Evolutionary conservation across 148 eudicot genomes (phyloP), one percentile per base, ranked within the genome.

Genomic region (Rhododendron henanense): DNA sequence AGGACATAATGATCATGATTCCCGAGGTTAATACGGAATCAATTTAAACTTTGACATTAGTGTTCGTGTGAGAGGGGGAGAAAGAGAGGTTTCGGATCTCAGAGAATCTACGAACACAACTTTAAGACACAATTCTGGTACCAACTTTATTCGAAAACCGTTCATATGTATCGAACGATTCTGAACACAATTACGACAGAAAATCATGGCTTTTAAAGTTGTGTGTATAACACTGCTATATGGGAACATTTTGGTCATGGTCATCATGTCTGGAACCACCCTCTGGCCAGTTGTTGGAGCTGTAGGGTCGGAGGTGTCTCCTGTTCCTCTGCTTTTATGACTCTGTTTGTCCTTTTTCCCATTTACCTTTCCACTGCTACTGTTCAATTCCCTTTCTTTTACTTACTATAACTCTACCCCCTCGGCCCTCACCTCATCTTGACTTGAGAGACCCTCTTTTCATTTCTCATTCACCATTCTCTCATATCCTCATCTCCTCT

Each of bases 121-220:
- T 15, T 55, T 55, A 55, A 55, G 0, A 55, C 16, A 55, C 61
- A 16, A 55, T 16, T 16, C 0, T 1, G 21, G 1, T 15, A 0
- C 0, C 15, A 53, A 3, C 19, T 53, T 53, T 15, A 0, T 53
- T 53, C 19, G 3, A 4, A 5, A 10, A 14, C 0, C 19, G 13
- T 3, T 16, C 19, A 1, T 15, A 23, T 1, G 59, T 55, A 18
- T 55, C 15, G 0, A 51, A 51, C 0, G 1, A 10, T 55, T 55
- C 0, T 6, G 1, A 15, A 14, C 1, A 55, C 6, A 55, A 0
- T 3, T 16, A 0, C 3, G 0, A 15, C 1, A 0, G 7, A 18
- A 55, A 55, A 18, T 55, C 18, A 18, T 1, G 23, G 23, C 7
- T 55, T 41, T 55, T 18, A 55, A 55, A 55, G 7, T 55, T 55